Conservation (phyloP, 257 asterid species). For the Jaltomata sinuosa region DNA sequence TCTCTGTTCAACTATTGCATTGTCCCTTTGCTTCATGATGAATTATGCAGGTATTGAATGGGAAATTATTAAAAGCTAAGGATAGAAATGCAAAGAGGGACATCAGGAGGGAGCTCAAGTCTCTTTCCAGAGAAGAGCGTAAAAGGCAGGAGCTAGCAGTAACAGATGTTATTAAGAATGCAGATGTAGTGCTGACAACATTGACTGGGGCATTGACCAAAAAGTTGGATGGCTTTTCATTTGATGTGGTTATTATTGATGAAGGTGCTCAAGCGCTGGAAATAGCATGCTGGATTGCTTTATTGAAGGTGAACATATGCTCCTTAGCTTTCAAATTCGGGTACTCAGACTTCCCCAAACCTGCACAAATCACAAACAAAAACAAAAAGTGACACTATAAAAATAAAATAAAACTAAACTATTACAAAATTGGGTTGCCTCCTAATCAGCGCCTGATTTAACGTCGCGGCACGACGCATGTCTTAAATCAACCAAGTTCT, state of each 20-base stretch:
- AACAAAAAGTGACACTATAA: no score
- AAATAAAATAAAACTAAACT: no score
- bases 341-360: background rate
- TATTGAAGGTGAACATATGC: conserved; percentile 77
- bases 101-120: conserved; percentile 77
- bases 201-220: conserved; percentile 83
- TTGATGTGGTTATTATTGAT: conserved; percentile 86
- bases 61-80: conserved; percentile 81
- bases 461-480: no score
- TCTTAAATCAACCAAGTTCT: no score
- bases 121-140: conserved; percentile 81
- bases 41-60: conserved; percentile 60
- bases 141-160: conserved; percentile 98
- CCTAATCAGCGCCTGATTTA: no score
- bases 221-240: conserved; percentile 64
- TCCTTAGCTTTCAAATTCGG: no score
- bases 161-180: conserved; percentile 80
- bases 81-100: conserved; percentile 83
- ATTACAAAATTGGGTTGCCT: no score
- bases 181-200: conserved; percentile 80
- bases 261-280: conserved; percentile 99
- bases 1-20: background rate
- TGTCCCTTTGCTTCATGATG: background rate
- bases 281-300: conserved; percentile 97
- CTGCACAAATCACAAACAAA: no score